Conservation (phyloP, 73 alveolate genomes). For the Stentor coeruleus region DNA sequence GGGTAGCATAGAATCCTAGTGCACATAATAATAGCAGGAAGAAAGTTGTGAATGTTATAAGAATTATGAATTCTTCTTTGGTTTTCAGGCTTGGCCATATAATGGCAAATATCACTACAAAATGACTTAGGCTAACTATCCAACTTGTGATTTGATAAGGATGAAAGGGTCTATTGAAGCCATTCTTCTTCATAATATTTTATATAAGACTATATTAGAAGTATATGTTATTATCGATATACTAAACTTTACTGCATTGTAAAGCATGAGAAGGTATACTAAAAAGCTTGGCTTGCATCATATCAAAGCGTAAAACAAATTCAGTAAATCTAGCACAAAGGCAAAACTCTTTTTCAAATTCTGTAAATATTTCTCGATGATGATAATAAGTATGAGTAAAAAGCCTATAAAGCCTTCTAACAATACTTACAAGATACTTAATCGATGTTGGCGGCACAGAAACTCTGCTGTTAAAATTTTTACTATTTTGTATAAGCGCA, state of each 20-base stretch:
- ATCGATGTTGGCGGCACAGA: constrained; percentile 14
- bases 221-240: too few species aligned
- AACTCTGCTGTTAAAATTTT: constrained; percentile 61
- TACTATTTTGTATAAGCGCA: constrained; percentile 79
- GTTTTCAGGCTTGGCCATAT: not conserved
- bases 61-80: not conserved
- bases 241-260: too few species aligned
- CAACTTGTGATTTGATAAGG: not conserved
- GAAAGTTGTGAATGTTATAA: not conserved
- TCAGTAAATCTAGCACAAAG: constrained; percentile 96
- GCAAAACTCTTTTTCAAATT: constrained; percentile 95
- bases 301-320: constrained; percentile 84
- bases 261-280: constrained; percentile 86
- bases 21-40: not conserved
- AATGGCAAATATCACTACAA: not conserved
- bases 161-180: not conserved
- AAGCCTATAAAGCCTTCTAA: constrained; percentile 91
- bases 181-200: not conserved
- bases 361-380: constrained; percentile 88
- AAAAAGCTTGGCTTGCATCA: constrained; percentile 86
- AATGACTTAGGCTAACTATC: not conserved
- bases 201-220: too few species aligned
- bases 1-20: not conserved
- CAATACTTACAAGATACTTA: constrained; percentile 66
- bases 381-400: constrained; percentile 93